Evolutionary conservation across 2,329 filamentous ascomycete species (phyloP).

Genomic region (Pseudopyricularia javanii): DNA sequence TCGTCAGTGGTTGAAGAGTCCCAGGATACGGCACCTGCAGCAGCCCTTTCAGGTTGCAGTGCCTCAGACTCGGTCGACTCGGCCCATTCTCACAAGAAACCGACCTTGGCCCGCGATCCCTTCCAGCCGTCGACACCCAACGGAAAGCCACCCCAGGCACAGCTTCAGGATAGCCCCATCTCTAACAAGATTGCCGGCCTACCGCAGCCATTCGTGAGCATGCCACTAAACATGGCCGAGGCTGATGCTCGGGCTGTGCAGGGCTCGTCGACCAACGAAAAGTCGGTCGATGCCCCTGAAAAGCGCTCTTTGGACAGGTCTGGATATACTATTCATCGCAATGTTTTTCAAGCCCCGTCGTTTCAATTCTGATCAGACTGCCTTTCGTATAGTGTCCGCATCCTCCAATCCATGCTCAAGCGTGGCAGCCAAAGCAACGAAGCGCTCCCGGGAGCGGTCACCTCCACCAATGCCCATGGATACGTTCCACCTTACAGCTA

Average conservation of each 20-base stretch:
- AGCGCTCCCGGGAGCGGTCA: slow-evolving; percentile 26
- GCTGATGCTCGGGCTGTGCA: background rate
- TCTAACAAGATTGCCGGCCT: background rate
- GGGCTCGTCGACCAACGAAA: background rate
- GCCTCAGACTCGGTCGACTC: background rate
- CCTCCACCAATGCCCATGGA: slow-evolving; percentile 38
- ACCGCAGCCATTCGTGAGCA: background rate
- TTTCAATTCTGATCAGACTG: background rate
- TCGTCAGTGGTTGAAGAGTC: slow-evolving; percentile 28
- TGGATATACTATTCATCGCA: background rate
- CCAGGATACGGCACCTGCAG: background rate
- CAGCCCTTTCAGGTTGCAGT: background rate
- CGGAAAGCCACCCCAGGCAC: background rate
- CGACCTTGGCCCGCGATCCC: background rate
- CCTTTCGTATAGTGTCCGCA: slow-evolving; percentile 19
- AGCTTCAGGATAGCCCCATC: background rate
- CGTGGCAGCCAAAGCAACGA: slow-evolving; percentile 27
- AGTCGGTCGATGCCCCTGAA: slow-evolving; percentile 1
- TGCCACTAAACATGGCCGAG: background rate
- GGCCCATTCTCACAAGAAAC: background rate
- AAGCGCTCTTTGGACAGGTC: slow-evolving; percentile 1
- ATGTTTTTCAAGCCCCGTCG: too few relatives aligned
- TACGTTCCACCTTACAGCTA: slow-evolving; percentile 19
- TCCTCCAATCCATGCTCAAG: slow-evolving; percentile 36
- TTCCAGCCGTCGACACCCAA: slow-evolving; percentile 3